These are phyloP conservation scores for Fusarium irregulare DNA, from an alignment of 2,329 filamentous ascomycete genomes.

Conservation along the genomic window DNA sequence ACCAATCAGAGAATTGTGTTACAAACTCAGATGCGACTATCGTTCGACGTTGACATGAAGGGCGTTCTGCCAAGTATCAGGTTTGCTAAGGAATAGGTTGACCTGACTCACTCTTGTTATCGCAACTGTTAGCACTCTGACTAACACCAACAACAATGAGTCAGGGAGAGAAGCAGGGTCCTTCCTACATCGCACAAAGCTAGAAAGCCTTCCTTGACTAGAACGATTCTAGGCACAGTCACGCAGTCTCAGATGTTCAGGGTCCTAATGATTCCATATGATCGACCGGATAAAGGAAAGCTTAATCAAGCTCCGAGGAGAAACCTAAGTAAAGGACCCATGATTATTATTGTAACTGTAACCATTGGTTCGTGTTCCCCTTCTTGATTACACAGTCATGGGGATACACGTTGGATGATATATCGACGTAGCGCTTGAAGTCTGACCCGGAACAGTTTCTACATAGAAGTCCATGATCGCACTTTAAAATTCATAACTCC, in stretches of 20 bases:
- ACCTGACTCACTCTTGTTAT: neutral
- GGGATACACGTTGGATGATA: neutral
- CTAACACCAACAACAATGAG: neutral
- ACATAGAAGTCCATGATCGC: neutral
- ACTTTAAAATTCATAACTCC: neutral
- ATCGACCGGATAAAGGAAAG: neutral
- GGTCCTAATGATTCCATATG: slow-evolving; percentile 25
- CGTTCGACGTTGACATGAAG: slow-evolving; percentile 3
- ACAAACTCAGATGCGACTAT: slow-evolving; percentile 10
- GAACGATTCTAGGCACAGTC: slow-evolving; percentile 19
- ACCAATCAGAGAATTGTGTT: slow-evolving; percentile 20
- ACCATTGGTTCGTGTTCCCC: slow-evolving; percentile 2
- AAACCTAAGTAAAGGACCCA: neutral
- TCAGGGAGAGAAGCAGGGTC: neutral
- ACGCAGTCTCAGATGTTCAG: slow-evolving; percentile 5
- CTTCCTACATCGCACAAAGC: neutral
- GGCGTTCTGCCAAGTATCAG: neutral
- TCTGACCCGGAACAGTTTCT: neutral
- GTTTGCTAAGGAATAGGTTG: neutral
- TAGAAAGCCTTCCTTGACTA: slow-evolving; percentile 15
- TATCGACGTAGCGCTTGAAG: neutral
- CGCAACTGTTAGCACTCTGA: neutral
- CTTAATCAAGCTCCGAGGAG: slow-evolving; percentile 7
- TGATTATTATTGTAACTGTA: neutral
- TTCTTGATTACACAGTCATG: neutral